Conservation (phyloP, 768 basidiomycete genomes). For the Mycena leptocephala region DNA sequence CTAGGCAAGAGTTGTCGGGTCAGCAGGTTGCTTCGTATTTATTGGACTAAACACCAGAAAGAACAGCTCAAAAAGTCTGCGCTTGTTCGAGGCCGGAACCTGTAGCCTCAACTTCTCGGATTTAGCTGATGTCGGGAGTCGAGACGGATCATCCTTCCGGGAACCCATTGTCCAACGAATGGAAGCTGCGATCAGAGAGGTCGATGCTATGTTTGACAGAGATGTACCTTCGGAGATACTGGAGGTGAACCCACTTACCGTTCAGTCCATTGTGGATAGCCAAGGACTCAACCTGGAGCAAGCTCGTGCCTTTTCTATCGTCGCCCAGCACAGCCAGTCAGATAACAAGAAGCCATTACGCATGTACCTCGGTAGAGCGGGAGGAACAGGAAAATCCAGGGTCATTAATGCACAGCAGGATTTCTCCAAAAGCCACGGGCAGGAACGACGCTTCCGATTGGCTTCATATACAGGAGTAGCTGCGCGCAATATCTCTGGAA, state of each 20-base stretch:
- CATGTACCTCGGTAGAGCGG: slow-evolving; percentile 46
- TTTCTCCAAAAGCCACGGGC: slow-evolving; percentile 26
- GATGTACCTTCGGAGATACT: too few species aligned
- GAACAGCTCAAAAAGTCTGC: not conserved
- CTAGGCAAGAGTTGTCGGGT: too few species aligned
- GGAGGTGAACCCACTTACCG: too few species aligned
- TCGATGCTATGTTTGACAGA: not conserved
- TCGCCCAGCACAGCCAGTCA: not conserved
- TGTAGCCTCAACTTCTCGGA: not conserved
- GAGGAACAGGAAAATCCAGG: slow-evolving; percentile 51
- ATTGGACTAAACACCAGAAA: too few species aligned
- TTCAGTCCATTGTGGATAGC: not conserved
- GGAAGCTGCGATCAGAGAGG: too few species aligned
- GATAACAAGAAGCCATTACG: slow-evolving; percentile 24
- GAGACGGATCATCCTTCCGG: not conserved
- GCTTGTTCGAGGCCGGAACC: too few species aligned
- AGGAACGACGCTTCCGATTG: slow-evolving; percentile 46
- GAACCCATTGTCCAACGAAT: not conserved
- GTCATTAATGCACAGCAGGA: slow-evolving; percentile 36
- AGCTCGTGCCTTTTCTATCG: not conserved
- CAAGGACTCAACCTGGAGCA: not conserved
- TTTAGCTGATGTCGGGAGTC: not conserved
- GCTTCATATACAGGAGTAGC: slow-evolving; percentile 55
- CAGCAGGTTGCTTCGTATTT: too few species aligned
- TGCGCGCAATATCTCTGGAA: too few species aligned